Base-by-base conservation (phyloP, 2,329 filamentous ascomycete species). In the Ambrosiella beaveri region DNA sequence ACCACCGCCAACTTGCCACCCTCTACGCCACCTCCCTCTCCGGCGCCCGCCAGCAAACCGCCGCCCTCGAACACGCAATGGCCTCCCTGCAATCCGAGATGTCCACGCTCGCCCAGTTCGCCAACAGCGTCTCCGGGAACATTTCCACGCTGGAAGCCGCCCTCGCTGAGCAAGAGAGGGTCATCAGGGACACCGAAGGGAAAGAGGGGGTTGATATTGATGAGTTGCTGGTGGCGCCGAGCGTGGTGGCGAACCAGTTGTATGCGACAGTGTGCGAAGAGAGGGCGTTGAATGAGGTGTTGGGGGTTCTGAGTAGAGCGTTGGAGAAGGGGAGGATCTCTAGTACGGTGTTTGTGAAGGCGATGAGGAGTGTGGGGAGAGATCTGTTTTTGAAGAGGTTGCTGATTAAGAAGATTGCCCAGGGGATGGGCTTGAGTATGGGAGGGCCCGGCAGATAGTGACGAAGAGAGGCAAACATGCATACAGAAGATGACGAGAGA, bases 201-300 rank as follows among this genome's bases (percentile, higher is more conserved):
- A 81, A 86, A 54, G 76, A 77, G 45, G 77, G 83, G 1, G 89
- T 90, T 0, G 80, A 84, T 53, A 85, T 97, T 54, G 93, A 98
- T 68, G 89, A 95, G 61, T 77, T 97, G 39, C 75, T 98, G 2
- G 88, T 96, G n/a, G 88, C 90, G 2, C 89, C 91, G 0, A 96
- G 88, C 0, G 85, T 96, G 1, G 93, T 96, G 3, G 88, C 86
- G 0, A 90, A 91, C 63, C 93, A 98, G 73, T 73, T 98, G 19
- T 98, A 97, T 70, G 82, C 84, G 53, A 75, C 94, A 1, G 87
- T 90, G 36, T 88, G 89, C 1, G 93, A 98, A 67, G 91, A 96
- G 71, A 78, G 85, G 63, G 89, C 86, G 2, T 78, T 95, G 53
- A 85, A 85, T 38, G 91, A 96, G 67, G 86, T 88, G 2, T 81